phyloP scores from a whole-genome alignment of 1,139 yeast species.

The Protomyces pachydermus region DNA sequence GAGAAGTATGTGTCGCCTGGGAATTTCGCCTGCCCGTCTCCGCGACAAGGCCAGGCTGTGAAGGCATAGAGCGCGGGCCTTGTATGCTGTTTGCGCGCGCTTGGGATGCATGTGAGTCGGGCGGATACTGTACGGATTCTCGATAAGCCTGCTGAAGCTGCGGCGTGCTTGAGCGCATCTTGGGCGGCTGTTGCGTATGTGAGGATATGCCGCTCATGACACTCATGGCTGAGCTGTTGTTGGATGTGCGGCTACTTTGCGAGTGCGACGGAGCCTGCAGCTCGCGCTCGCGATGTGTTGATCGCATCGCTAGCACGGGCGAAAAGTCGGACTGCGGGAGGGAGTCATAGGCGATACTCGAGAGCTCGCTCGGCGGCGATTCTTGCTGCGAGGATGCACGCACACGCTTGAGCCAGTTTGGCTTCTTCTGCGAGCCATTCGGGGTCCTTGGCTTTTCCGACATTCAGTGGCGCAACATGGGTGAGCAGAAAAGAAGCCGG shows the following conservation, averaged over 20 bases:
- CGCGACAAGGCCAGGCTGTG: neutral
- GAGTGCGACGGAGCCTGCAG: slow-evolving; percentile 1
- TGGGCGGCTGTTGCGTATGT: neutral
- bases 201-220: neutral
- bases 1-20: neutral
- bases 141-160: neutral
- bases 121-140: slow-evolving; percentile 1
- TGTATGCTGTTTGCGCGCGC: slow-evolving; percentile 19
- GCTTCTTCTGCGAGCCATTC: slow-evolving; percentile 16
- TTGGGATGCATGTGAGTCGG: slow-evolving; percentile 23
- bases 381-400: slow-evolving; percentile 9
- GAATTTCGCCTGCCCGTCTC: neutral
- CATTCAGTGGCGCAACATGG: slow-evolving; percentile 9
- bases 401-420: slow-evolving; percentile 24
- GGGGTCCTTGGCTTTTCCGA: slow-evolving; percentile 22
- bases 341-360: slow-evolving; percentile 9
- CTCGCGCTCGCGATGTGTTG: slow-evolving; percentile 19
- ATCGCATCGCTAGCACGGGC: slow-evolving; percentile 17
- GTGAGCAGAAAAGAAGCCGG: neutral
- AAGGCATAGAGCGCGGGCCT: slow-evolving; percentile 23
- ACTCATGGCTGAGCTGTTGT: neutral
- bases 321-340: slow-evolving; percentile 21
- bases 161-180: neutral
- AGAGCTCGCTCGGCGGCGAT: slow-evolving; percentile 2
- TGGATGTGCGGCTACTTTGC: neutral